Conservation (phyloP, 441 rosid species). For the Populus tomentosa region DNA sequence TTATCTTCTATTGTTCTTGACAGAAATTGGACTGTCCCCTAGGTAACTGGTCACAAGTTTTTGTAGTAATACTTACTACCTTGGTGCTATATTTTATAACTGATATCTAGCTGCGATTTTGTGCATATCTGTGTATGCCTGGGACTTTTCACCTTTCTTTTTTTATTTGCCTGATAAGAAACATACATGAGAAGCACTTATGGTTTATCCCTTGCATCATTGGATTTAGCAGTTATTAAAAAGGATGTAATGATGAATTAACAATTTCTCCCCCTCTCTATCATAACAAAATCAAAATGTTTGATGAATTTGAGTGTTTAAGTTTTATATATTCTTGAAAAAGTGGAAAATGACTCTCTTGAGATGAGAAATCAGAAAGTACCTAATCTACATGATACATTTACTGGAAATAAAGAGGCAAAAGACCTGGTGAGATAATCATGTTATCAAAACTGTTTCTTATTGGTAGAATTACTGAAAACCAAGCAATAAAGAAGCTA, state of each 20-base stretch:
- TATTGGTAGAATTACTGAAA: background rate
- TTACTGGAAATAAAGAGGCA: background rate
- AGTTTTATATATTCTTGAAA: no score
- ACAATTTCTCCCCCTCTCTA: no score
- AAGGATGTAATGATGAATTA: no score
- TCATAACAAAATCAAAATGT: background rate
- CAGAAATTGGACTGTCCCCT: conserved; percentile 80
- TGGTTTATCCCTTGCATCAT: background rate
- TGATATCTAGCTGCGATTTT: background rate
- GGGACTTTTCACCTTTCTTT: background rate
- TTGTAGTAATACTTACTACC: background rate
- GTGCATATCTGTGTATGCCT: background rate
- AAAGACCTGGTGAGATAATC: background rate
- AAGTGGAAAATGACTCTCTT: no score
- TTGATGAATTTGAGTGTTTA: no score
- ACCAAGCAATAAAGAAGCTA: background rate
- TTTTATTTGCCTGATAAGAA: background rate
- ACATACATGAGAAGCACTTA: background rate
- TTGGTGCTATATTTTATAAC: background rate
- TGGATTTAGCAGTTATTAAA: background rate
- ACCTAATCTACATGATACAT: background rate
- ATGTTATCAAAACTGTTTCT: background rate
- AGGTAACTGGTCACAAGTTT: conserved; percentile 31
- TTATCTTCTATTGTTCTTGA: conserved; percentile 78
- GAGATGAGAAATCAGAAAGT: no score